Evolutionary conservation across 2,329 filamentous ascomycete species (phyloP).

Genomic region (Tolypocladium amazonense): DNA sequence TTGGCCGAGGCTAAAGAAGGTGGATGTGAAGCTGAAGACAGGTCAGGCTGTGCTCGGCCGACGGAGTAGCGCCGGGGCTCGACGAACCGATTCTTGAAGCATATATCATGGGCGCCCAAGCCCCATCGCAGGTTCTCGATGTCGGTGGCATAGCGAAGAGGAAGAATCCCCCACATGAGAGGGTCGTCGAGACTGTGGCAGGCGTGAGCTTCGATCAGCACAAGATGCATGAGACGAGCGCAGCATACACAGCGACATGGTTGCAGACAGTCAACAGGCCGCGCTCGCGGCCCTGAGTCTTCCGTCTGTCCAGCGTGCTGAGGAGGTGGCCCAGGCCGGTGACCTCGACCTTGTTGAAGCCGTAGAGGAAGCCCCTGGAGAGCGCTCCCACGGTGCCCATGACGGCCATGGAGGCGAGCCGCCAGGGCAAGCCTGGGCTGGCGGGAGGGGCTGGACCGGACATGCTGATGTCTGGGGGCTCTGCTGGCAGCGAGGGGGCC

Average conservation of each 20-base stretch:
- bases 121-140: constrained; percentile 76
- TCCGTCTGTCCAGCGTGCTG: constrained; percentile 61
- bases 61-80: not conserved
- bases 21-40: constrained; percentile 47
- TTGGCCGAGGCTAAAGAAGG: constrained; percentile 84
- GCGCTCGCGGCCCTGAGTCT: constrained; percentile 52
- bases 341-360: constrained; percentile 64
- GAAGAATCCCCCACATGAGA: constrained; percentile 83
- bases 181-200: constrained; percentile 75
- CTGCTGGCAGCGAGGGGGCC: not conserved
- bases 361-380: constrained; percentile 64
- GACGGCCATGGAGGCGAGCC: constrained; percentile 58
- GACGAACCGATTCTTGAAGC: constrained; percentile 72
- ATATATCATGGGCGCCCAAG: constrained; percentile 89
- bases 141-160: constrained; percentile 60
- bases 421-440: constrained; percentile 57
- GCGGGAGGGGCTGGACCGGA: constrained; percentile 12
- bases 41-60: not conserved
- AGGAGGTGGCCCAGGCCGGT: constrained; percentile 69
- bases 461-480: constrained; percentile 5
- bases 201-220: not conserved
- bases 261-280: constrained; percentile 67
- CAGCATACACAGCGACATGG: constrained; percentile 26
- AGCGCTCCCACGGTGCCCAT: constrained; percentile 65
- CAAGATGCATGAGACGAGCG: not conserved